Percentiles rank a stretch among this genome's conserved stretches.
phyloP scores from a whole-genome alignment of 345 rosid genomes.

The Mallotus nudiflorus region DNA sequence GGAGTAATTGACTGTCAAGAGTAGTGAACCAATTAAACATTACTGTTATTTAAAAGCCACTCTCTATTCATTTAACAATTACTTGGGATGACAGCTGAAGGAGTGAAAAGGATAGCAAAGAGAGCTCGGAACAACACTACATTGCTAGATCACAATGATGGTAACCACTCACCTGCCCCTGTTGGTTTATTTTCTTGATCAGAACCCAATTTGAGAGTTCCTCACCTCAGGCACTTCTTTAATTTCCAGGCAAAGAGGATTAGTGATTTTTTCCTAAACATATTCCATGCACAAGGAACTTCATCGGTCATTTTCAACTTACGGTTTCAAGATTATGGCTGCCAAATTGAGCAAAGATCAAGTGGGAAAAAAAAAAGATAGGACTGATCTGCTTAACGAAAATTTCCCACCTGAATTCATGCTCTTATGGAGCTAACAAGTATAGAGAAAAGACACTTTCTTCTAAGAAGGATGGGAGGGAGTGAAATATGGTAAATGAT shows the following conservation, averaged over 20 bases:
- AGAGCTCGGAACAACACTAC: constrained; percentile 32
- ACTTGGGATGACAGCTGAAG: constrained; percentile 49
- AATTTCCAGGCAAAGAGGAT: constrained; percentile 46
- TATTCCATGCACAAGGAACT: background rate
- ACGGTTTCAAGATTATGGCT: background rate
- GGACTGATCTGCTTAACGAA: background rate
- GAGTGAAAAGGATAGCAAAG: constrained; percentile 52
- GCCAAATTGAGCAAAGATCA: background rate
- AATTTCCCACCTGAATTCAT: background rate
- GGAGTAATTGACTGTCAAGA: background rate
- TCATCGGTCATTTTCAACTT: background rate
- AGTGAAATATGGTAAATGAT: no score
- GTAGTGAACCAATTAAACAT: background rate
- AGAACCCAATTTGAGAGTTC: background rate
- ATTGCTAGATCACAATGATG: constrained; percentile 28
- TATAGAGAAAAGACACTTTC: background rate
- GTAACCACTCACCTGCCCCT: constrained; percentile 33
- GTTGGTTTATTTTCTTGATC: constrained; percentile 4
- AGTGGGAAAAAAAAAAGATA: background rate
- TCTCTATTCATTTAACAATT: constrained; percentile 12
- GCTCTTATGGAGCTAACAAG: background rate
- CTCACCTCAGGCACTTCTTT: background rate
- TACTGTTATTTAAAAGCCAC: background rate
- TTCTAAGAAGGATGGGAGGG: no score
- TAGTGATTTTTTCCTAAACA: background rate